These are phyloP conservation scores for Diversispora epigaea DNA, from an alignment of 192 early-diverging fungal genomes.

Conservation along the genomic window DNA sequence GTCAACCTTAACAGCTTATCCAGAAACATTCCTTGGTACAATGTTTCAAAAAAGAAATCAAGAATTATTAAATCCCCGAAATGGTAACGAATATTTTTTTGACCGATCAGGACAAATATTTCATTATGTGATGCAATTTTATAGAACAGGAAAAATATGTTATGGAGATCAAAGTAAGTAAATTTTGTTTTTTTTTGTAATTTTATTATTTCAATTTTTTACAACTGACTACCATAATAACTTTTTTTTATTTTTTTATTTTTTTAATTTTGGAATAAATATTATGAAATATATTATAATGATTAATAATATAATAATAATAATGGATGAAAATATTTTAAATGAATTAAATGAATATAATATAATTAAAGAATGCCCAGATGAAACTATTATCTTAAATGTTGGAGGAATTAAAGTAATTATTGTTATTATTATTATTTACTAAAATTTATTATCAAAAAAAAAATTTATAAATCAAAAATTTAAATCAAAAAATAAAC, in stretches of 20 bases:
- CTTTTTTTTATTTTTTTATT: background rate
- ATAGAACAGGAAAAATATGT: slow-evolving; percentile 22
- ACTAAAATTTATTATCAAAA: too few species aligned
- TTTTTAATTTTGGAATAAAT: too few species aligned
- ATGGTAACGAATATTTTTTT: slow-evolving; percentile 25
- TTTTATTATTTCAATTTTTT: background rate
- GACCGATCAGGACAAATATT: slow-evolving; percentile 5
- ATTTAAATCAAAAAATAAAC: background rate
- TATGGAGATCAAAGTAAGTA: background rate
- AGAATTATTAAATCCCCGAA: background rate
- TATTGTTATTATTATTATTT: too few species aligned
- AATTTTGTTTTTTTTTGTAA: background rate
- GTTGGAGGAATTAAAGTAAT: too few species aligned
- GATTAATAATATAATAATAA: too few species aligned
- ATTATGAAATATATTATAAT: too few species aligned
- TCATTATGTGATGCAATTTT: slow-evolving; percentile 26
- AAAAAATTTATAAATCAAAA: too few species aligned
- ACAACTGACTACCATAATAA: background rate
- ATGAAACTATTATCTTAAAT: too few species aligned
- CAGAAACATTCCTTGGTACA: slow-evolving; percentile 15
- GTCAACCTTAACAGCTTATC: slow-evolving; percentile 1
- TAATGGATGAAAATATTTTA: too few species aligned
- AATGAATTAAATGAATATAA: too few species aligned
- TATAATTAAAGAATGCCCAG: too few species aligned
- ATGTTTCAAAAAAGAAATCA: slow-evolving; percentile 17